Base-by-base conservation (phyloP, 345 rosid species). In the Sisymbrium altissimum region DNA sequence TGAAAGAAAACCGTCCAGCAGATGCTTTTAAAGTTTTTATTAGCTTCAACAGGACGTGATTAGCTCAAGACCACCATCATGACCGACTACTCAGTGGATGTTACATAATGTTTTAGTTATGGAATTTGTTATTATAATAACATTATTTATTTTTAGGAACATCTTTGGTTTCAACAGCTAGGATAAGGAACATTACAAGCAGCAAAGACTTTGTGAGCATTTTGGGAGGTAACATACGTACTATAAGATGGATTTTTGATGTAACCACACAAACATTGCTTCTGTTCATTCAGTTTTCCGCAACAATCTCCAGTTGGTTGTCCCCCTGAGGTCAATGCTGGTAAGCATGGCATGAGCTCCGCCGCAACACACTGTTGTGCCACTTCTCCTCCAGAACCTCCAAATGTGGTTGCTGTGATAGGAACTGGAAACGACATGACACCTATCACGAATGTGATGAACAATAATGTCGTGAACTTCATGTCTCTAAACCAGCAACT, bases 231-330 rank as follows among this genome's bases (percentile, higher is more conserved):
- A 13, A 82, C 61, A 56, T 73, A 70, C 27, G 4, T 12, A 25
- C 53, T 27, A 50, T 36, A 66, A 15, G 19, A 17, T 2, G 85
- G 85, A 36, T 73, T 23, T 59, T 73, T 70, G 6, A 70, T 27
- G 21, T 79, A 82, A 2, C 46, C 45, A 76, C 85, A 82, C 11
- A 82, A 64, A 36, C 81, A 79, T 2, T 77, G 40, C 44, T 67
- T 53, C 17, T 82, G 85, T 30, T 41, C 78, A 46, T 66, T 71
- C 2, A 82, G 9, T 33, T 61, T 73, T 18, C 19, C 17, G 70
- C 81, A 82, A 13, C 85, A 82, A 0, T 55, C 54, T 17, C 3
- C 7, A 5, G 21, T 2, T 6, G 65, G 59, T 1, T 15, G 10
- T 19, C 2, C 11, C 19, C 71, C 50, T 4, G 53, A 30, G 5